Conservation (phyloP, 2,329 filamentous ascomycete genomes). For the Daldinia sp. region DNA sequence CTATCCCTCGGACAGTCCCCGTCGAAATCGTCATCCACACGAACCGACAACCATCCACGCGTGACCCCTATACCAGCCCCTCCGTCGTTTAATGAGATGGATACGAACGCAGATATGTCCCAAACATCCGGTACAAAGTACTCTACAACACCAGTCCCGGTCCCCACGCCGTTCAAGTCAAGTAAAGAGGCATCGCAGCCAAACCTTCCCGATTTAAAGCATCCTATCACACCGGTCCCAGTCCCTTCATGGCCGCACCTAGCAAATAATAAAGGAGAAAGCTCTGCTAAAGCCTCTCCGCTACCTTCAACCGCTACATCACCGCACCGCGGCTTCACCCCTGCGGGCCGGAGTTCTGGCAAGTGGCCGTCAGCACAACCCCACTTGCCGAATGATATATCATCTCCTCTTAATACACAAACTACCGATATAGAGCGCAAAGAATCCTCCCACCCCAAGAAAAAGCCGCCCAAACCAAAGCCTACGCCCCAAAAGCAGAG, state of each 20-base stretch:
- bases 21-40: background rate
- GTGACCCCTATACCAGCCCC: conserved; percentile 23
- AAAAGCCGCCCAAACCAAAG: conserved; percentile 37
- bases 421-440: background rate
- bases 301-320: conserved; percentile 7
- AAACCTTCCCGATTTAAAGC: conserved; percentile 5
- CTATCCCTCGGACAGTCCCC: conserved; percentile 24
- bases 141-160: conserved; percentile 6
- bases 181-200: conserved; percentile 2
- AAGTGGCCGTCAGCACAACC: conserved; percentile 21
- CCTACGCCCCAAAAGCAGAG: conserved; percentile 15
- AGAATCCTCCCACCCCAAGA: conserved; percentile 16
- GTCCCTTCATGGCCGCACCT: conserved; percentile 23
- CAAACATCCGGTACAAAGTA: background rate
- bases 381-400: background rate
- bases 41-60: background rate
- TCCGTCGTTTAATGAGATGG: background rate
- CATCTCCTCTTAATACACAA: conserved; percentile 2
- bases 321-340: conserved; percentile 41
- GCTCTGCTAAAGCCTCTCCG: conserved; percentile 12
- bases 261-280: conserved; percentile 5
- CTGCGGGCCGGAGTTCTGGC: conserved; percentile 37
- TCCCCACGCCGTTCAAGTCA: conserved; percentile 1
- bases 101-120: background rate
- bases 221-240: conserved; percentile 28